Percentiles rank a stretch among this genome's conserved stretches.
phyloP scores from a whole-genome alignment of 805 yeast genomes.

The Cyberlindnera petersonii region DNA sequence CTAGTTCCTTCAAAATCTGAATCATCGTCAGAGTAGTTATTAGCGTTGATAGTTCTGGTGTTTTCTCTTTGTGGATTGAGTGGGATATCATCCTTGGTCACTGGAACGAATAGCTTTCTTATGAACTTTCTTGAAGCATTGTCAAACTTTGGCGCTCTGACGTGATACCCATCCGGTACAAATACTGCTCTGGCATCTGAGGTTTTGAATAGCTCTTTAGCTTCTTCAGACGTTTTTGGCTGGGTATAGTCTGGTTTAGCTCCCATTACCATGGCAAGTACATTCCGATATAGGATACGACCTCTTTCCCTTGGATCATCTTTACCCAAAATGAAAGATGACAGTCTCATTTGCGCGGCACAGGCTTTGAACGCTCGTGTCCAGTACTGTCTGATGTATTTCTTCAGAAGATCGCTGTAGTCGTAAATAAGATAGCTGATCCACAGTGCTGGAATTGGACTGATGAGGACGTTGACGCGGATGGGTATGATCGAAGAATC shows the following conservation, averaged over 20 bases:
- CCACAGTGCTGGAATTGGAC: neutral
- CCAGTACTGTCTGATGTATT: constrained; percentile 57
- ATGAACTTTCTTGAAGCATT: constrained; percentile 63
- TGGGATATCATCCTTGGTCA: constrained; percentile 71
- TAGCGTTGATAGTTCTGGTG: neutral
- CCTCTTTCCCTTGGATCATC: constrained; percentile 72
- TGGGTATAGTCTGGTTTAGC: constrained; percentile 50
- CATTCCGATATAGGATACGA: constrained; percentile 50
- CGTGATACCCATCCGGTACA: constrained; percentile 75
- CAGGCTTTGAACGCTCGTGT: constrained; percentile 48
- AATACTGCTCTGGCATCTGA: constrained; percentile 49
- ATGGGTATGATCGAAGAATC: constrained; percentile 22
- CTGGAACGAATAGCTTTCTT: constrained; percentile 71
- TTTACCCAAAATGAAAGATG: constrained; percentile 72
- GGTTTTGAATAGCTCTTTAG: constrained; percentile 39
- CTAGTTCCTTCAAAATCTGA: constrained; percentile 39
- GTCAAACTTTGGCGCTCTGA: constrained; percentile 86
- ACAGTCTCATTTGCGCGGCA: constrained; percentile 58
- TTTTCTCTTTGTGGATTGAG: constrained; percentile 32
- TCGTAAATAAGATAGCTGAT: neutral
- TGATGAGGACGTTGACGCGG: constrained; percentile 2
- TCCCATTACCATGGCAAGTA: constrained; percentile 39
- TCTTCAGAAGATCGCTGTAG: constrained; percentile 22
- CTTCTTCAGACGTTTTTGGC: constrained; percentile 51
- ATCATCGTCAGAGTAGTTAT: constrained; percentile 32